A percentile compares a stretch with the other conserved stretches of the same genome.
Evolutionary conservation across 768 basidiomycete genomes (phyloP).

Genomic region (Pleurotus sapidus): DNA sequence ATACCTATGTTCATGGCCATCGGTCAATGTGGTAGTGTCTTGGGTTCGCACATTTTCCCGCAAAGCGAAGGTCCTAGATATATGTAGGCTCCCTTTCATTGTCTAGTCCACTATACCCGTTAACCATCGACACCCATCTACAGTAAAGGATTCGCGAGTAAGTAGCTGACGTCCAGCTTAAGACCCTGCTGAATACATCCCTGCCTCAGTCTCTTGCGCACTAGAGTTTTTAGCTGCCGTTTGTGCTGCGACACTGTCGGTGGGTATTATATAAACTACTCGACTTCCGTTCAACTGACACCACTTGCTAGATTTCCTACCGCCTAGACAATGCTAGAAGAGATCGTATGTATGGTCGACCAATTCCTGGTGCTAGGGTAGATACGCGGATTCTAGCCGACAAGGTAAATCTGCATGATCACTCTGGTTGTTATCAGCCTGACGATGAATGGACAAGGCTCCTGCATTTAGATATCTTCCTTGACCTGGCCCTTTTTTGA

Average conservation of each 20-base stretch:
- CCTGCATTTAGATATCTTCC: slow-evolving; percentile 60
- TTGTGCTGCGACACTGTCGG: slow-evolving; percentile 51
- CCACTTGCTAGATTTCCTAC: slow-evolving; percentile 50
- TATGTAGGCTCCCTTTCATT: slow-evolving; percentile 36
- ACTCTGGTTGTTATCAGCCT: not conserved
- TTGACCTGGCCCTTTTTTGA: slow-evolving; percentile 8
- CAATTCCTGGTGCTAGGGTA: slow-evolving; percentile 42
- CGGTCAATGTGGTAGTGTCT: slow-evolving; percentile 72
- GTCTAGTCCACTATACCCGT: not conserved
- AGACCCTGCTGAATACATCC: not conserved
- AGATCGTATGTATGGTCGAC: slow-evolving; percentile 51
- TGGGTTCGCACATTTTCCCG: slow-evolving; percentile 72
- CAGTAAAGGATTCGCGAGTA: slow-evolving; percentile 60
- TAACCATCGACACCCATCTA: not conserved
- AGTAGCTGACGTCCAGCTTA: slow-evolving; percentile 14
- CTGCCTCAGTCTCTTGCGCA: slow-evolving; percentile 37
- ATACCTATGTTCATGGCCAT: slow-evolving; percentile 81
- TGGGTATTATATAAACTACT: slow-evolving; percentile 19
- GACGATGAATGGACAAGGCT: slow-evolving; percentile 34
- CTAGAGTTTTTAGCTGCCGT: slow-evolving; percentile 53
- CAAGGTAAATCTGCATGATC: slow-evolving; percentile 37
- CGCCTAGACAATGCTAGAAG: slow-evolving; percentile 57
- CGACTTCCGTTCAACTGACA: not conserved
- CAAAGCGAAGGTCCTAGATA: slow-evolving; percentile 61
- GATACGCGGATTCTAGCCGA: slow-evolving; percentile 68